Evolutionary conservation across 345 rosid species (phyloP), one percentile per base, ranked within the genome.

Genomic region (Carallia brachiata): DNA sequence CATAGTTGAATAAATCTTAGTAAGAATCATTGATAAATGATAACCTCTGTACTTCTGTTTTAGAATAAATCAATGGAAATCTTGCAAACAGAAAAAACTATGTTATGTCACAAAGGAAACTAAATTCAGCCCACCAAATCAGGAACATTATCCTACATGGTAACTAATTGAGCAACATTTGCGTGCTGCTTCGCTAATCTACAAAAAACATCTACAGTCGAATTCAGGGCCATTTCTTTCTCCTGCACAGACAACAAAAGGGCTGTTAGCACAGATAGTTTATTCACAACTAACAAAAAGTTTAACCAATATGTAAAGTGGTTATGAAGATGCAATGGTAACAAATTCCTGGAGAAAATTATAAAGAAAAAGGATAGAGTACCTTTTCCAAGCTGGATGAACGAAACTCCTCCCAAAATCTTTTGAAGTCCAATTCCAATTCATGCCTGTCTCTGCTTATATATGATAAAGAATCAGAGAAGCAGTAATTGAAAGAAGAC

Each of bases 331-430:
- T 62, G 13, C 23, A n/a, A 30, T 18, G 39, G 6, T 3, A 66
- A 17, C 77, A 60, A 36, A 68, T 27, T 44, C 58, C 36, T 39
- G 36, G 18, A 53, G 17, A 50, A 62, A 67, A 32, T 60, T 65
- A 28, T 61, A 70, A 27, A 66, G 27, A 69, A 39, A 68, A 1
- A 6, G 19, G 54, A 52, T 54, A 13, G 58, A 27, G 6, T 62
- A 92, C 99, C 98, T 90, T 92, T 80, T 95, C 99, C 12, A 88
- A 92, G 82, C 90, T 87, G 77, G 98, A 95, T 78, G 99, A 90
- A 73, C 98, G 98, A 79, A 95, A 95, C 82, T 92, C 98, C 80
- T 95, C 98, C 99, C 99, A 92, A 65, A 84, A 87, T 83, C 98
- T 95, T 80, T 92, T 95, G 81, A 95, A 92, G 85, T 95, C 98